Percentiles rank a stretch among this genome's conserved stretches.
Conservation (phyloP, 2,329 filamentous ascomycete genomes). For the Ceratocystis alfenasii region DNA sequence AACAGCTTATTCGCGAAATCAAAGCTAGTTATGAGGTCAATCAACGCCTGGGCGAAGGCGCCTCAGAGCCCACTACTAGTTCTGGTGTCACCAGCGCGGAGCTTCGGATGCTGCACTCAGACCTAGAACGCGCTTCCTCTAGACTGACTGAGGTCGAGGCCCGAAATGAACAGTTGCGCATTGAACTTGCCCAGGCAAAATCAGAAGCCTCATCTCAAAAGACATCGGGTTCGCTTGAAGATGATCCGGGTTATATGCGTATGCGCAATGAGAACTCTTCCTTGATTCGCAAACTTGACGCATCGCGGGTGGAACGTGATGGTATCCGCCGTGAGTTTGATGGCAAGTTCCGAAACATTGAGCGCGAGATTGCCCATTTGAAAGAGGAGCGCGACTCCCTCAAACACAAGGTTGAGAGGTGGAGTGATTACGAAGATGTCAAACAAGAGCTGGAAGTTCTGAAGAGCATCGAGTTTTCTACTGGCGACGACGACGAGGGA, state of each 20-base stretch:
- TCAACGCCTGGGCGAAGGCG: conserved; percentile 66
- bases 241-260: conserved; percentile 79
- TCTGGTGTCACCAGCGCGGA: conserved; percentile 70
- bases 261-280: conserved; percentile 89
- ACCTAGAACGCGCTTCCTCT: conserved; percentile 78
- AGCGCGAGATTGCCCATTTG: conserved; percentile 63
- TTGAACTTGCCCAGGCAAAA: conserved; percentile 82
- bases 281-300: conserved; percentile 76
- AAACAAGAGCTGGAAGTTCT: conserved; percentile 93
- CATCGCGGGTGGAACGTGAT: conserved; percentile 71
- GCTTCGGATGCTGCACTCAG: conserved; percentile 82
- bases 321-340: conserved; percentile 66
- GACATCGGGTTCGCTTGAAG: conserved; percentile 55
- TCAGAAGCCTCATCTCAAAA: conserved; percentile 50
- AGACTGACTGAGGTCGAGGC: conserved; percentile 83
- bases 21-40: conserved; percentile 97
- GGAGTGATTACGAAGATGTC: conserved; percentile 89
- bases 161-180: conserved; percentile 80
- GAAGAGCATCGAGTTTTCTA: conserved; percentile 95
- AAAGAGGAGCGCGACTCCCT: conserved; percentile 71
- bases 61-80: conserved; percentile 43
- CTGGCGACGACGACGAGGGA: conserved; percentile 62
- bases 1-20: conserved; percentile 80
- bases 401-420: conserved; percentile 71
- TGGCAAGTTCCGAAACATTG: conserved; percentile 60